phyloP scores from a whole-genome alignment of 1,284 basidiomycete species.

The Fomitopsis pinicola region DNA sequence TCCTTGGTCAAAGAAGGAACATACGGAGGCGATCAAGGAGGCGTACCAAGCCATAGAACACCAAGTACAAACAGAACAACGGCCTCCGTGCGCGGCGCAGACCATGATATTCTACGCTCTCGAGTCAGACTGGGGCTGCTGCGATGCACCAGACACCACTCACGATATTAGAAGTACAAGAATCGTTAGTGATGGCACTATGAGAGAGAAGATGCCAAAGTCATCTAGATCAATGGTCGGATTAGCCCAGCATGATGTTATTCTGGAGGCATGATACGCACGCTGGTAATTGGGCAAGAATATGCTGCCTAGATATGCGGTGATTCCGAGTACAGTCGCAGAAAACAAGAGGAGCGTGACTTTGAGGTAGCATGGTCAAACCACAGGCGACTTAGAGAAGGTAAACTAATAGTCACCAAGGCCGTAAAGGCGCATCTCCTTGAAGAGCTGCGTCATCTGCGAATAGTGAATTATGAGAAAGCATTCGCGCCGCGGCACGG shows the following conservation, averaged over 20 bases:
- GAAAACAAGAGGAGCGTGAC: slow-evolving; percentile 57
- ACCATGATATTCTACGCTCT: slow-evolving; percentile 54
- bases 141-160: background rate
- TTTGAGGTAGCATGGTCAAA: slow-evolving; percentile 21
- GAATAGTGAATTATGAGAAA: background rate
- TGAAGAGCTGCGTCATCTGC: slow-evolving; percentile 30
- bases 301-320: slow-evolving; percentile 57
- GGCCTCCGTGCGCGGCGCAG: slow-evolving; percentile 60
- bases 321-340: slow-evolving; percentile 62
- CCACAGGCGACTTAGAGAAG: background rate
- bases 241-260: background rate
- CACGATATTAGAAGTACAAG: slow-evolving; percentile 38
- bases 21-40: background rate
- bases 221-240: slow-evolving; percentile 41
- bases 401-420: slow-evolving; percentile 18
- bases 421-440: slow-evolving; percentile 28
- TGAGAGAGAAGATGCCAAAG: slow-evolving; percentile 62
- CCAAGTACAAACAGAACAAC: slow-evolving; percentile 50
- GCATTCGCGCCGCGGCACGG: background rate
- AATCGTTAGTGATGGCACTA: slow-evolving; percentile 61
- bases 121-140: background rate
- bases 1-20: background rate
- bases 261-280: slow-evolving; percentile 29
- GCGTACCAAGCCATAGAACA: slow-evolving; percentile 60
- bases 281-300: slow-evolving; percentile 64